Conservation (phyloP, 352 stramenopile genomes). For the Globisporangium heterothallicum region DNA sequence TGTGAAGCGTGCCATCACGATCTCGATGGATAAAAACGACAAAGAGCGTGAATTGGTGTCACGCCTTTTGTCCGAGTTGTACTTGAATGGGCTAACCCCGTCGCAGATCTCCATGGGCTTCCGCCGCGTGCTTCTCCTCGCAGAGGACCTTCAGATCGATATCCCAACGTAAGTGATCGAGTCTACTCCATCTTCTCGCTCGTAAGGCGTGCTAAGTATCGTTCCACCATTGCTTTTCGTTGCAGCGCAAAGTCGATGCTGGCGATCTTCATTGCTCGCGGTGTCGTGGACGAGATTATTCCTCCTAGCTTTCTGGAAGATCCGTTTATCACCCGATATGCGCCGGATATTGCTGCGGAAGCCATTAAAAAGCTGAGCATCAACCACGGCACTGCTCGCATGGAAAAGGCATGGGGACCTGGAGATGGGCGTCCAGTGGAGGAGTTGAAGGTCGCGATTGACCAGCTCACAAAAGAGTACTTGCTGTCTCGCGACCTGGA, state of each 20-base stretch:
- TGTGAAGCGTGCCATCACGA: constrained; percentile 93
- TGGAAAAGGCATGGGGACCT: constrained; percentile 97
- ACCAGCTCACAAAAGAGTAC: constrained; percentile 96
- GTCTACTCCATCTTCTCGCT: neutral
- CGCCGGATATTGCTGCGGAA: constrained; percentile 93
- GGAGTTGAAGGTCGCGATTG: constrained; percentile 92
- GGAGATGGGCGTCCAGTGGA: constrained; percentile 88
- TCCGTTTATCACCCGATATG: constrained; percentile 91
- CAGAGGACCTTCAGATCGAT: constrained; percentile 96
- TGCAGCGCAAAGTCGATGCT: constrained; percentile 86
- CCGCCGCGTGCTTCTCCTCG: constrained; percentile 92
- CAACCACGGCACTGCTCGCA: constrained; percentile 92
- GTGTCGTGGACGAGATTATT: constrained; percentile 98
- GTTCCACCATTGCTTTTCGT: neutral
- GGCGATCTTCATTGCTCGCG: constrained; percentile 95
- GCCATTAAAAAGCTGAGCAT: constrained; percentile 95
- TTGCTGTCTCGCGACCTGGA: constrained; percentile 93
- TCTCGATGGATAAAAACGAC: constrained; percentile 93
- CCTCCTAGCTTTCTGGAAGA: constrained; percentile 97
- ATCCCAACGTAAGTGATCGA: constrained; percentile 66
- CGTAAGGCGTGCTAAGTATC: neutral
- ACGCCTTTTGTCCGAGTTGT: constrained; percentile 90
- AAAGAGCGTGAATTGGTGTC: constrained; percentile 91
- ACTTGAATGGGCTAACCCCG: constrained; percentile 82
- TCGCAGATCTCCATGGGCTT: constrained; percentile 90